Conservation (phyloP, 1,284 basidiomycete genomes). For the Macrocybe sp. region DNA sequence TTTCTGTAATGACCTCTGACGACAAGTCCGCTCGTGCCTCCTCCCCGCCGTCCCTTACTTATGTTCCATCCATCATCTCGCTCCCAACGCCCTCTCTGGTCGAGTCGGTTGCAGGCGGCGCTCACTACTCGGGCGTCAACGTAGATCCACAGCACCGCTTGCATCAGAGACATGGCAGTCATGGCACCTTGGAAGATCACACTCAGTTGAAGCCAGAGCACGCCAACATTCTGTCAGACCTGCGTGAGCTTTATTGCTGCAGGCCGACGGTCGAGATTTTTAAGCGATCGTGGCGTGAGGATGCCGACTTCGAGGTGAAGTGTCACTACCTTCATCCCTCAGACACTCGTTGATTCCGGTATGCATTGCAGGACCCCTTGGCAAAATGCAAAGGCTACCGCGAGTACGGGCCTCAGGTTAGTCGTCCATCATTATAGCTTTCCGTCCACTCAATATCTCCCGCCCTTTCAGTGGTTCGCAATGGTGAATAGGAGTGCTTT, state of each 20-base stretch:
- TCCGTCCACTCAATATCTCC: conserved; percentile 3
- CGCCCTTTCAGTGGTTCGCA: conserved; percentile 48
- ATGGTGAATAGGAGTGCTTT: conserved; percentile 36
- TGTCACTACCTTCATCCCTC: background rate
- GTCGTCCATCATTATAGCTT: conserved; percentile 12
- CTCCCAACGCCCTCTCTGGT: conserved; percentile 48
- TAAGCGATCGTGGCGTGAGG: conserved; percentile 49
- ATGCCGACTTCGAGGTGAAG: conserved; percentile 56
- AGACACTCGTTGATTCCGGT: conserved; percentile 5
- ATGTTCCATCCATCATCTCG: conserved; percentile 37
- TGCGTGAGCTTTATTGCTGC: conserved; percentile 56
- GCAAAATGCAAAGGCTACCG: conserved; percentile 44
- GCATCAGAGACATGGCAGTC: conserved; percentile 31
- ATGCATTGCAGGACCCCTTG: conserved; percentile 39
- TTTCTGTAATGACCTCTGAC: too few relatives aligned
- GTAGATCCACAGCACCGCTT: conserved; percentile 28
- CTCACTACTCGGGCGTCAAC: conserved; percentile 49
- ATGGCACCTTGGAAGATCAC: conserved; percentile 22
- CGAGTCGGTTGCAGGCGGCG: conserved; percentile 50
- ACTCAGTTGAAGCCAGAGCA: conserved; percentile 35
- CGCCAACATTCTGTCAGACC: conserved; percentile 42
- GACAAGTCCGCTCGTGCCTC: conserved; percentile 24
- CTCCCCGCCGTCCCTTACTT: conserved; percentile 37
- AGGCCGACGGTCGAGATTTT: conserved; percentile 53
- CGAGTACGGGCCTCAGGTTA: conserved; percentile 53